A percentile compares a stretch with the other conserved stretches of the same genome.
phyloP scores from a whole-genome alignment of 192 early-diverging fungal genomes.

The Obelidium mucronatum region DNA sequence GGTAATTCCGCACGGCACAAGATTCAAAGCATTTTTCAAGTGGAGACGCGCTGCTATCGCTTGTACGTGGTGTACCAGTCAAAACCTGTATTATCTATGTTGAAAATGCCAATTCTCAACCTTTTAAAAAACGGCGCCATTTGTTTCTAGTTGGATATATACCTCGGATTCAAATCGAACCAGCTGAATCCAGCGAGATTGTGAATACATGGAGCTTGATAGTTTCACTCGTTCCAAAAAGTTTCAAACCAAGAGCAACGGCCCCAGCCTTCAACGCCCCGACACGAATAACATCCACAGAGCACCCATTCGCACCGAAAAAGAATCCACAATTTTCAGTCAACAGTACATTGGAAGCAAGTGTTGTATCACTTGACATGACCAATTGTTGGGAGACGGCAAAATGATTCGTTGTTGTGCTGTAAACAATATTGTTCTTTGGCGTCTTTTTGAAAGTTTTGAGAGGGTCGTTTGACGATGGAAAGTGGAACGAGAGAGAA shows the following conservation, averaged over 20 bases:
- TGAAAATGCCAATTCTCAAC: neutral
- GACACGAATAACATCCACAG: neutral
- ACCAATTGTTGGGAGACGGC: too few relatives aligned
- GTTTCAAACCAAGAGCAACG: neutral
- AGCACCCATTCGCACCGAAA: conserved; percentile 8
- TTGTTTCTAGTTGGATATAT: neutral
- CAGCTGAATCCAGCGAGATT: conserved; percentile 18
- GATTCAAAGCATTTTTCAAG: conserved; percentile 19
- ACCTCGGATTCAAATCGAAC: conserved; percentile 21
- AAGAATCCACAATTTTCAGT: conserved; percentile 17
- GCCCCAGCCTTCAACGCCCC: neutral
- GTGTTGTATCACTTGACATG: too few relatives aligned
- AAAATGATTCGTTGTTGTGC: too few relatives aligned
- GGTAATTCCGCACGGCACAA: conserved; percentile 27
- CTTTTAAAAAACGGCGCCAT: neutral
- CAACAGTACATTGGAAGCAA: conserved; percentile 5
- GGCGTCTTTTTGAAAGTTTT: too few relatives aligned
- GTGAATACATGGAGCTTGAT: neutral
- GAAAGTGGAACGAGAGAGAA: too few relatives aligned
- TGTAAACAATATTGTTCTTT: too few relatives aligned
- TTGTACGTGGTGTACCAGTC: too few relatives aligned
- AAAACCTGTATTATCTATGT: too few relatives aligned
- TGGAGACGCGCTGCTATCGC: too few relatives aligned
- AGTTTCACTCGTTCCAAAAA: neutral
- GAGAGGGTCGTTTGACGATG: too few relatives aligned